Evolutionary conservation across 495 filamentous ascomycete species (phyloP), one percentile per base, ranked within the genome.

Genomic region (Penicillium canariense): DNA sequence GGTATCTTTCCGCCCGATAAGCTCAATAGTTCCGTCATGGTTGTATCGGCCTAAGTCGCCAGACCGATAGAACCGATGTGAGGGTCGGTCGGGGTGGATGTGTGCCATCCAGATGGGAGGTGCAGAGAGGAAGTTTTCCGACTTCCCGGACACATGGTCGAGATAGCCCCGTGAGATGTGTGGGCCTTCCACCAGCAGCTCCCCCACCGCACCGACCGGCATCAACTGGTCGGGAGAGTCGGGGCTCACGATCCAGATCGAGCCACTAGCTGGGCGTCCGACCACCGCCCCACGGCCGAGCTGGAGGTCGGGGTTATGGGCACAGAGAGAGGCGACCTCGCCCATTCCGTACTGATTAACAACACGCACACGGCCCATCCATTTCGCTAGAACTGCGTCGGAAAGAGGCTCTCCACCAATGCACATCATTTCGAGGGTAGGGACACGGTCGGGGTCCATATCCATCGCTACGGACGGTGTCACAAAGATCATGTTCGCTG

Each of bases 31-130:
- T 4, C 78, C 82, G 59, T 92, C 85, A 48, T 88, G 77, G 9
- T 87, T 74, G 17, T 90, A 77, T 1, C 90, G 77, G 12, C 90
- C 89, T 3, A 94, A 70, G 61, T 95, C 90, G 0, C 90, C 90
- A 5, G 90, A 92, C 3, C 87, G 81, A 59, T 95, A 95, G 14
- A 69, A n/a, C 15, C 62, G 56, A 25, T 51, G 35, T 1, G 30
- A 31, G 1, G 52, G 40, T n/a, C 58, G 55, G 11, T 47, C 27
- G 0, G 47, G n/a, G 23, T 61, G 58, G 0, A 64, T 14, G 11
- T 47, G 32, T 1, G 31, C n/a, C 55, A 65, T 58, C 61, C 61
- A 63, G 11, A n/a, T 9, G 3, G 62, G 63, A 0, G 45, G 18
- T 7, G n/a, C 6, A 1, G 27, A 0, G 26, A 68, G 56, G 30